Percentiles rank a stretch among this genome's conserved stretches.
Conservation (phyloP, 345 rosid species). For the Eucalyptus marginata region DNA sequence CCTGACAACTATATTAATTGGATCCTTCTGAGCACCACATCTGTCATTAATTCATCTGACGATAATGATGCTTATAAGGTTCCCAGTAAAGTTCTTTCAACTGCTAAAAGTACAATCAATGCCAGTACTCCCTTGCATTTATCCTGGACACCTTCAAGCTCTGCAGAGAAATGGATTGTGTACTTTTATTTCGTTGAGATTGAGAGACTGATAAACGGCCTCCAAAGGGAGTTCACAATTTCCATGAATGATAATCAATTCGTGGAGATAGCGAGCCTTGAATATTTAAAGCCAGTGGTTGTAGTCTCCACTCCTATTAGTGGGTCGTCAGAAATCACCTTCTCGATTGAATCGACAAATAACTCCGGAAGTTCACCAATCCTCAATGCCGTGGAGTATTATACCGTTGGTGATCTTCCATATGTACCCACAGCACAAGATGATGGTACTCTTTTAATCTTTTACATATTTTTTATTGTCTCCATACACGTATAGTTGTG, state of each 20-base stretch:
- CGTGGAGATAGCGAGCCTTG: background rate
- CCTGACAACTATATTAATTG: fast-evolving
- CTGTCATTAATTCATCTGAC: background rate
- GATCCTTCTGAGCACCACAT: background rate
- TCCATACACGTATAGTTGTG: background rate
- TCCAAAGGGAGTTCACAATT: background rate
- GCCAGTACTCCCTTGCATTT: background rate
- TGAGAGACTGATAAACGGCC: background rate
- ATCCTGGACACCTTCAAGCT: fast-evolving
- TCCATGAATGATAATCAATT: background rate
- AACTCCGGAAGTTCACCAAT: background rate
- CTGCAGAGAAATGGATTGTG: background rate
- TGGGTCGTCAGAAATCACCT: background rate
- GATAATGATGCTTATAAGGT: background rate
- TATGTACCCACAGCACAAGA: background rate
- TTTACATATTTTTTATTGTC: background rate
- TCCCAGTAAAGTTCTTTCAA: background rate
- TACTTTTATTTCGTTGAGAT: constrained; percentile 2
- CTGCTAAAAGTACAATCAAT: background rate
- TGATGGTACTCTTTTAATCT: background rate
- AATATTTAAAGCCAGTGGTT: background rate
- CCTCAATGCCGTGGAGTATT: background rate
- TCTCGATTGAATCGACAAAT: background rate
- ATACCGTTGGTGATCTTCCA: background rate
- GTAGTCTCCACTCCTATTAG: background rate